Evolutionary conservation across 1,284 basidiomycete species (phyloP).

Genomic region (Moesziomyces sp.): DNA sequence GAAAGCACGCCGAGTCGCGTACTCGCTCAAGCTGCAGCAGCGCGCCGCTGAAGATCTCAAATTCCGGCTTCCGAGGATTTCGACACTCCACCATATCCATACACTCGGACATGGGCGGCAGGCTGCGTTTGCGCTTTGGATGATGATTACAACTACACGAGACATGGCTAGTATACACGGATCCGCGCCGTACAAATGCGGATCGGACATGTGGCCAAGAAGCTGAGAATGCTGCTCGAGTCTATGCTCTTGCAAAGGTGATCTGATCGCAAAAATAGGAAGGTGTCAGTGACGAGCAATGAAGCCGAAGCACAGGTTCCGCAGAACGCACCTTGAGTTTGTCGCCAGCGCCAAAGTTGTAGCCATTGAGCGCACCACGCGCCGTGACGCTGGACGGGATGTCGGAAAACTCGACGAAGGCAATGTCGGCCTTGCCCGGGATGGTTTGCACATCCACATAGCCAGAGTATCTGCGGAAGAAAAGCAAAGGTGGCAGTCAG

Average conservation of each 20-base stretch:
- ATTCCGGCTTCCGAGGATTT: background rate
- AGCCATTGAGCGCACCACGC: constrained; percentile 62
- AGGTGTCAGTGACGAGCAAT: background rate
- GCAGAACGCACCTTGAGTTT: constrained; percentile 58
- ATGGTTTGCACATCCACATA: constrained; percentile 63
- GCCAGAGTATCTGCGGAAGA: constrained; percentile 44
- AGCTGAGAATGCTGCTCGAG: too few species aligned
- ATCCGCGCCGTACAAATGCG: constrained; percentile 51
- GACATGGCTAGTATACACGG: constrained; percentile 18
- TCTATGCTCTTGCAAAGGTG: constrained; percentile 47
- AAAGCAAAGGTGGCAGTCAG: background rate
- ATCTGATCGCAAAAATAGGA: constrained; percentile 22
- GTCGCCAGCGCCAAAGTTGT: constrained; percentile 59
- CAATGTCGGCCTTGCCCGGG: constrained; percentile 63
- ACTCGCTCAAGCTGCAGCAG: background rate
- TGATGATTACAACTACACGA: background rate
- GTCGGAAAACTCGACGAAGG: constrained; percentile 65
- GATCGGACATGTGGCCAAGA: constrained; percentile 31
- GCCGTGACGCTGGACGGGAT: constrained; percentile 56
- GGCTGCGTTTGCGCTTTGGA: background rate
- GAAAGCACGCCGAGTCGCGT: background rate
- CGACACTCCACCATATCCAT: too few species aligned
- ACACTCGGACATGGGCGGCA: too few species aligned
- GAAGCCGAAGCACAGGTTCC: background rate
- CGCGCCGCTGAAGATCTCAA: background rate